These are phyloP conservation scores for Plectosphaerella plurivora DNA, from an alignment of 2,329 filamentous ascomycete genomes.

Conservation along the genomic window DNA sequence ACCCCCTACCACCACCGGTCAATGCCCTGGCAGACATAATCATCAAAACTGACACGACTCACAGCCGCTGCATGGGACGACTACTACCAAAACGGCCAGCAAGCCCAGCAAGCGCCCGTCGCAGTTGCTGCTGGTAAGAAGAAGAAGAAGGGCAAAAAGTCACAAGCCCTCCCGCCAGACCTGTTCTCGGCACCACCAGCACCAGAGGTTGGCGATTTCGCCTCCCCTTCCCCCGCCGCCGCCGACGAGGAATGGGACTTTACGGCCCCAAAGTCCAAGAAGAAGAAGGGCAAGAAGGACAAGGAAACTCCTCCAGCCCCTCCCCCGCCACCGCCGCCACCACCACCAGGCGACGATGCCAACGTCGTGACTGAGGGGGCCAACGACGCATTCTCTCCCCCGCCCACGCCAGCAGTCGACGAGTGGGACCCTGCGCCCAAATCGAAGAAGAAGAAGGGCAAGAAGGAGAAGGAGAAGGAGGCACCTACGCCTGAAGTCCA, in stretches of 20 bases:
- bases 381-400: not conserved
- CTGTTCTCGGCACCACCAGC: too few species aligned
- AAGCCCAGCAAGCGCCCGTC: conserved; percentile 4
- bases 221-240: not conserved
- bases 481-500: not conserved
- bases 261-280: conserved; percentile 4
- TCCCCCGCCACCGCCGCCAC: not conserved
- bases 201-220: not conserved
- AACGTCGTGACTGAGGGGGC: conserved; percentile 2
- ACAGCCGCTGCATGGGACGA: conserved; percentile 8
- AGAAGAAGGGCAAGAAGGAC: conserved; percentile 12
- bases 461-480: conserved; percentile 12
- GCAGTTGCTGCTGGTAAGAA: conserved; percentile 7
- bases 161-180: conserved; percentile 1
- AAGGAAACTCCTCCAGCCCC: conserved; percentile 5
- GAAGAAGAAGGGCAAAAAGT: conserved; percentile 15
- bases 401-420: conserved; percentile 3
- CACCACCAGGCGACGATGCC: not conserved
- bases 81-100: conserved; percentile 3
- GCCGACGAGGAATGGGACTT: conserved; percentile 9
- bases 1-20: not conserved
- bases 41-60: not conserved
- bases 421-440: conserved; percentile 6
- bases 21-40: not conserved
- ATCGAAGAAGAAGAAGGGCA: conserved; percentile 10